Percentiles rank a stretch among this genome's conserved stretches.
Conservation (phyloP, 2,329 filamentous ascomycete genomes). For the Beauveria sp. region DNA sequence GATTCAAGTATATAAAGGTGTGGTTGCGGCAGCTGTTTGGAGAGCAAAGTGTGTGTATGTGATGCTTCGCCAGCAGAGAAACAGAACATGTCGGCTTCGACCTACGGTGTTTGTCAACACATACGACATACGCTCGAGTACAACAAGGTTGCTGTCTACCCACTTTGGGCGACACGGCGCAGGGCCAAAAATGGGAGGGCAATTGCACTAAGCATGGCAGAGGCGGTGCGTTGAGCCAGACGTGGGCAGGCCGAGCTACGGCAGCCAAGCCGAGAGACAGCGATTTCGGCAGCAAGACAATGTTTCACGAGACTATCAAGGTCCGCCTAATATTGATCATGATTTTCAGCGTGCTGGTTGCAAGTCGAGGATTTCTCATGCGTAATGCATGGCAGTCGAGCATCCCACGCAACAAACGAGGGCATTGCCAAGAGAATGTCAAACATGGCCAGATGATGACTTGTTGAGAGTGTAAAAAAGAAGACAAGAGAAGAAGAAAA, state of each 20-base stretch:
- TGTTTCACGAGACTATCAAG: neutral
- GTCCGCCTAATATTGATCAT: neutral
- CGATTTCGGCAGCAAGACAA: neutral
- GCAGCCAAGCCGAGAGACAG: neutral
- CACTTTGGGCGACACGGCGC: neutral
- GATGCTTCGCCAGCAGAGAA: neutral
- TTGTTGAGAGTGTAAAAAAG: too few species aligned
- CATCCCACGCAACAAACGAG: too few species aligned
- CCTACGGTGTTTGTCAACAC: neutral
- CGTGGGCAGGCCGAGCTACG: neutral
- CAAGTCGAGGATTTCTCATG: too few species aligned
- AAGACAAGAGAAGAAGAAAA: too few species aligned
- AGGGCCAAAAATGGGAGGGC: neutral
- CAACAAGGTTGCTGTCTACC: neutral
- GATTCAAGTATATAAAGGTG: neutral
- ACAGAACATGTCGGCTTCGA: neutral
- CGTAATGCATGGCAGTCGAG: too few species aligned
- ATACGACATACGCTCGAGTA: neutral
- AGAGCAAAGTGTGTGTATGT: neutral
- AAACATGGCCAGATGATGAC: too few species aligned
- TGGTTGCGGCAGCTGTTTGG: neutral
- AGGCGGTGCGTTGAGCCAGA: neutral
- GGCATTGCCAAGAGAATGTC: too few species aligned
- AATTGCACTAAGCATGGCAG: neutral
- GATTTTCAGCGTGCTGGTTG: too few species aligned